Conservation (phyloP, 495 filamentous ascomycete species). For the Cenococcum geophilum region DNA sequence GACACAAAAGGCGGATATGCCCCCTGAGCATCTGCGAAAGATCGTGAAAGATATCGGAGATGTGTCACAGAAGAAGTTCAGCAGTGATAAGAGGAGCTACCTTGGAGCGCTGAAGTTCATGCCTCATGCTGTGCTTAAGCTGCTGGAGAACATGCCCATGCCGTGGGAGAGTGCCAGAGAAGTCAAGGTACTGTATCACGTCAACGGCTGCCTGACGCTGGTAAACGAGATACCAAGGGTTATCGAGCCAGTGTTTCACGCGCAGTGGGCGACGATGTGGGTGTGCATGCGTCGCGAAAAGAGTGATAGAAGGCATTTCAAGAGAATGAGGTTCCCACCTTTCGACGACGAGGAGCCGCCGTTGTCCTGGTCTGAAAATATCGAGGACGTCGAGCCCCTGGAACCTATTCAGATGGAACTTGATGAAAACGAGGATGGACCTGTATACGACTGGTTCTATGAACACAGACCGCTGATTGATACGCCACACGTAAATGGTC, state of each 20-base stretch:
- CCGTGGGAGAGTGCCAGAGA: slow-evolving; percentile 95
- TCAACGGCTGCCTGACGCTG: slow-evolving; percentile 93
- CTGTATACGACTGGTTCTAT: slow-evolving; percentile 96
- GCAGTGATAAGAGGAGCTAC: slow-evolving; percentile 96
- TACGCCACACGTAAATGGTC: slow-evolving; percentile 90
- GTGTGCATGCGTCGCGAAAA: slow-evolving; percentile 97
- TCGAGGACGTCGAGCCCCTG: slow-evolving; percentile 94
- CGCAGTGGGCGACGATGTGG: slow-evolving; percentile 99
- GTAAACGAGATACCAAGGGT: slow-evolving; percentile 97
- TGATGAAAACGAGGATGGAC: slow-evolving; percentile 86
- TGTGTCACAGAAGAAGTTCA: slow-evolving; percentile 99
- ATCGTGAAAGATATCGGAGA: slow-evolving; percentile 98
- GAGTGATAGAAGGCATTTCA: slow-evolving; percentile 92
- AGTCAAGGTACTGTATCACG: slow-evolving; percentile 97
- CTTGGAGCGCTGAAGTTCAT: slow-evolving; percentile 97
- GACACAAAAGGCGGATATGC: slow-evolving; percentile 98
- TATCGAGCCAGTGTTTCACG: slow-evolving; percentile 97
- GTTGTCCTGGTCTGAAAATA: slow-evolving; percentile 96
- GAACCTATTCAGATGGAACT: slow-evolving; percentile 99
- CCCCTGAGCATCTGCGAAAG: slow-evolving; percentile 95
- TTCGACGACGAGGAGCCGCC: slow-evolving; percentile 99
- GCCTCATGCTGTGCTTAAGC: slow-evolving; percentile 98
- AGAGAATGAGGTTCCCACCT: slow-evolving; percentile 97
- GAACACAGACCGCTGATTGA: slow-evolving; percentile 89
- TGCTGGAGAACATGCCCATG: slow-evolving; percentile 99